Base-by-base conservation (phyloP, 768 basidiomycete species). In the Dendrothele bispora region DNA sequence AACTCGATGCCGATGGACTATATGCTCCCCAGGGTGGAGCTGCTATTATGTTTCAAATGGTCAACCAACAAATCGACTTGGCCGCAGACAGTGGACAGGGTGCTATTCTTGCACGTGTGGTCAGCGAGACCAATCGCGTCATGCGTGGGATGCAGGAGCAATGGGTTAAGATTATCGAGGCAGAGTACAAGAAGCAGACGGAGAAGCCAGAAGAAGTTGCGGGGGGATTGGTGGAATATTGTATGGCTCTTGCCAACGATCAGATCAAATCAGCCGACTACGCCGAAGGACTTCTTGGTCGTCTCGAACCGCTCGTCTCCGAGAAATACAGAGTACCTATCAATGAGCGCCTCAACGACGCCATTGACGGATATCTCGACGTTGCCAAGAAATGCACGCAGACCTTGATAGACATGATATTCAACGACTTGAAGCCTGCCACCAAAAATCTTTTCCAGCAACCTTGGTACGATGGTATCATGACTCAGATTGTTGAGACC, bases 351-450 rank as follows among this genome's bases (percentile, higher is more conserved):
- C 73, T 98, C 43, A 98, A 97, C 71, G 89, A 95, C 54, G 94
- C 95, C 27, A 98, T 98, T 55, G 95, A 99, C 62, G 97, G 97
- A 3, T 98, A 95, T 66, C 80, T 98, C 53, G 97, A 99, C 66
- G 92, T 98, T 30, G 95, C 95, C 43, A 98, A 98, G 75, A 91
- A 91, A 64, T 98, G 95, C 73, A 93, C 89, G 18, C 90, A 95
- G 58, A 88, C 88, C 0, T 80, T 99, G 48, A 94, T 99, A 60
- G 89, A 91, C 57, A 83, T 95, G 58, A 86, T 98, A 58, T 93
- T 97, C 74, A 90, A 97, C 65, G 97, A 98, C 63, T 70, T 98
- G 55, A 91, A 87, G 63, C 83, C 88, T 1, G 95, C 88, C 8
- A 88, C 83, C 14, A 93, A 91, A 63, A 76, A 74, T 30, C 75